Evolutionary conservation across 495 filamentous ascomycete species (phyloP).

Genomic region (Durotheca rogersii): DNA sequence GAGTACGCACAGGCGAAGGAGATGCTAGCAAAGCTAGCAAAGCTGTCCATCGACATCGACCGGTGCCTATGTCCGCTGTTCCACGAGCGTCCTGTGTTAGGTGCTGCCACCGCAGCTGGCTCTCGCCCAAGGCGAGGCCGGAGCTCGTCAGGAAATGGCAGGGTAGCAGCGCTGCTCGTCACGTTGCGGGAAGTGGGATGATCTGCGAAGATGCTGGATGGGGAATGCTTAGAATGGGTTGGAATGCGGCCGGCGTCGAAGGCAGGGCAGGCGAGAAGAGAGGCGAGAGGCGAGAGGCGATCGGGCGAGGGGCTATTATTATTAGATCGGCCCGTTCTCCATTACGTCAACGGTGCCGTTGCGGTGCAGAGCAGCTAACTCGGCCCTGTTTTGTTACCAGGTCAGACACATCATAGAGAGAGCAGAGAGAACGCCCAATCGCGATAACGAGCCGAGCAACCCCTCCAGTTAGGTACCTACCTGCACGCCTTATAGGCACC

Average conservation of each 20-base stretch:
- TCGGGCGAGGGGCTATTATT: constrained; percentile 15
- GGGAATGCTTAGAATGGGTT: not conserved
- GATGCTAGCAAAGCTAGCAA: not conserved
- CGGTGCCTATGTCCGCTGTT: no score
- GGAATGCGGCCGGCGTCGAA: not conserved
- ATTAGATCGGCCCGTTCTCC: constrained; percentile 1
- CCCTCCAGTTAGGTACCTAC: no score
- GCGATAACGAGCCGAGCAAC: no score
- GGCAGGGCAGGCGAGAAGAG: not conserved
- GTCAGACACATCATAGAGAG: no score
- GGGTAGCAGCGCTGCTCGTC: no score
- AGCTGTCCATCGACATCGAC: no score
- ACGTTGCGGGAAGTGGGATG: not conserved
- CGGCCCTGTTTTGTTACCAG: constrained; percentile 15
- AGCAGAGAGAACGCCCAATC: no score
- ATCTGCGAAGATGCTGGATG: not conserved
- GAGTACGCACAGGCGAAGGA: no score
- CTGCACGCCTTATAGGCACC: no score
- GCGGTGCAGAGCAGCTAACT: constrained; percentile 23
- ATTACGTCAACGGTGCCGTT: constrained; percentile 38
- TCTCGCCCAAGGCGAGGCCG: no score
- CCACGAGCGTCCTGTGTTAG: no score
- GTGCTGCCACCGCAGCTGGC: no score
- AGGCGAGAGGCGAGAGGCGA: constrained; percentile 4
- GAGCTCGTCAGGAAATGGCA: not conserved